Percentiles rank a stretch among this genome's conserved stretches.
Evolutionary conservation across 768 basidiomycete genomes (phyloP).

Genomic region (Lactifluus subvellereus): DNA sequence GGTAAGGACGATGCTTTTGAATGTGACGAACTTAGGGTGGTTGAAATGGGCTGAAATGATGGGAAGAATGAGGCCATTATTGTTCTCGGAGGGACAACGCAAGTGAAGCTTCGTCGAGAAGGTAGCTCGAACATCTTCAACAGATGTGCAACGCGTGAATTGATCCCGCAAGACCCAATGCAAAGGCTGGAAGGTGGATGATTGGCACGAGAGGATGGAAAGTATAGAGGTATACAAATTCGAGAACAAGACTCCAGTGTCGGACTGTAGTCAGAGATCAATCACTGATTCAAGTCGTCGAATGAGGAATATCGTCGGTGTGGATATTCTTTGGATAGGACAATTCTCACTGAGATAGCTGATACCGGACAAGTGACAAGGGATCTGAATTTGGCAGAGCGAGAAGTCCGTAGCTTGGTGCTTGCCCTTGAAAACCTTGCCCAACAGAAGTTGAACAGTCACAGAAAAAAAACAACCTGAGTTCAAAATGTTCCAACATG

Average conservation of each 20-base stretch:
- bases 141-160: too few species aligned
- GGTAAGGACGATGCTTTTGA: too few species aligned
- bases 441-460: background rate
- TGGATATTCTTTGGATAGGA: background rate
- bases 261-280: background rate
- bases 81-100: too few species aligned
- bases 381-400: too few species aligned
- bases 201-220: too few species aligned
- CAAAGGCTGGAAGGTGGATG: too few species aligned
- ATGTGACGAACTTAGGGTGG: too few species aligned
- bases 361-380: slow-evolving; percentile 2
- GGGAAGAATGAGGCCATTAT: too few species aligned
- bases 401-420: slow-evolving; percentile 4
- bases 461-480: background rate
- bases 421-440: background rate
- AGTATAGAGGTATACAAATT: background rate
- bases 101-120: too few species aligned
- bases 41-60: too few species aligned
- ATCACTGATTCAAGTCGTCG: background rate
- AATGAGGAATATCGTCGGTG: background rate
- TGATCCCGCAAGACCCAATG: too few species aligned
- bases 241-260: slow-evolving; percentile 4
- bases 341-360: slow-evolving; percentile 5
- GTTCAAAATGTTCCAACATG: slow-evolving; percentile 11
- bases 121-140: too few species aligned